phyloP scores from a whole-genome alignment of 2,329 filamentous ascomycete species.

The Aspergillus phoenicis region DNA sequence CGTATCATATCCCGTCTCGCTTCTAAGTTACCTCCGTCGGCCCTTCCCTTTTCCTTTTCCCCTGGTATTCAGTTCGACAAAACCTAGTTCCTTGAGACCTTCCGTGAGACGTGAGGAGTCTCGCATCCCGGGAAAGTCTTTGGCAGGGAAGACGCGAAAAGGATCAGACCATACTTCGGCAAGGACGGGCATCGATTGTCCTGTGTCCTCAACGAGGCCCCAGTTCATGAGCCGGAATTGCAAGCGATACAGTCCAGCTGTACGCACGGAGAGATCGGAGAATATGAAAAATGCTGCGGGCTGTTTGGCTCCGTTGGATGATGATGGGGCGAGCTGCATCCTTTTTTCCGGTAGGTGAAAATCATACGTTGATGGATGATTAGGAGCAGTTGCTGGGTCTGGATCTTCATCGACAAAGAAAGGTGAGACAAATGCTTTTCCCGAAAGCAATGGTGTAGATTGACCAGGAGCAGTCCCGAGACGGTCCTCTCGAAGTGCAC shows the following conservation, averaged over 20 bases:
- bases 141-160: constrained; percentile 47
- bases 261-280: constrained; percentile 50
- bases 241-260: constrained; percentile 48
- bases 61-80: constrained; percentile 45
- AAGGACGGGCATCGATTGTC: constrained; percentile 41
- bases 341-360: constrained; percentile 12
- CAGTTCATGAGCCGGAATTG: constrained; percentile 51
- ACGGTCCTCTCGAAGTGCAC: constrained; percentile 20
- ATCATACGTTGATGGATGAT: constrained; percentile 35
- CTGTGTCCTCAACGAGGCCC: constrained; percentile 38
- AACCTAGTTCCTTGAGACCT: constrained; percentile 45
- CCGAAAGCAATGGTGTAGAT: constrained; percentile 38
- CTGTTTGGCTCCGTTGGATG: constrained; percentile 21
- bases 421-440: constrained; percentile 45
- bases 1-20: background rate
- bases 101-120: constrained; percentile 43
- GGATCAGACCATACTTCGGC: constrained; percentile 45
- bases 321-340: constrained; percentile 1
- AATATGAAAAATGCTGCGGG: constrained; percentile 53
- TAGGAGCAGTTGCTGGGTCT: constrained; percentile 45
- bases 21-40: constrained; percentile 24
- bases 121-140: constrained; percentile 49
- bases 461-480: constrained; percentile 22
- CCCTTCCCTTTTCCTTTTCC: constrained; percentile 40
- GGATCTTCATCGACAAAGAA: constrained; percentile 48